These are phyloP conservation scores for Pythium monospermum DNA, from an alignment of 352 stramenopile species.

Conservation along the genomic window DNA sequence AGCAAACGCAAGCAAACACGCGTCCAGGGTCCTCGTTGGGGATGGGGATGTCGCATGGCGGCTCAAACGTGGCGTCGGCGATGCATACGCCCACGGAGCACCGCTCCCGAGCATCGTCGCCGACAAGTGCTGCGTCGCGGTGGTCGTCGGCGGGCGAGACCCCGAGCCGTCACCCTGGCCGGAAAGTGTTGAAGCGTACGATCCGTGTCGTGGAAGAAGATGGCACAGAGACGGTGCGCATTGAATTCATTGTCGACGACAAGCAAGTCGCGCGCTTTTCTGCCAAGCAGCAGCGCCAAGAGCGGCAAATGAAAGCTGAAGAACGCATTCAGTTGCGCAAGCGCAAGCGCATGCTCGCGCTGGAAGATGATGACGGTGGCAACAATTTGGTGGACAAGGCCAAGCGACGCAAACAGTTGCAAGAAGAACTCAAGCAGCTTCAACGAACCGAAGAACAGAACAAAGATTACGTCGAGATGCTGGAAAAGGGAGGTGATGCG, in stretches of 20 bases:
- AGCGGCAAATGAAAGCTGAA: constrained; percentile 65
- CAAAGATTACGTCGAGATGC: constrained; percentile 78
- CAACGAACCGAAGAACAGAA: constrained; percentile 80
- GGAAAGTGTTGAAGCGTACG: neutral
- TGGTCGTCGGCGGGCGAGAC: constrained; percentile 5
- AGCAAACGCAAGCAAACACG: constrained; percentile 15
- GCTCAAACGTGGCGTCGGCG: constrained; percentile 56
- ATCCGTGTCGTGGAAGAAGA: neutral
- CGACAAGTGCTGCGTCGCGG: constrained; percentile 33
- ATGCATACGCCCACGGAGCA: constrained; percentile 61
- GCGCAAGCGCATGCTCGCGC: constrained; percentile 69
- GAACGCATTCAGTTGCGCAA: constrained; percentile 74
- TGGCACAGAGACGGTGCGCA: neutral
- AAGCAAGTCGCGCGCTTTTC: constrained; percentile 60
- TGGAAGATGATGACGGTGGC: constrained; percentile 50
- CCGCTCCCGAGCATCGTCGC: constrained; percentile 61
- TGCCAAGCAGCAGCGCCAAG: constrained; percentile 68
- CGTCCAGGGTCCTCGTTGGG: constrained; percentile 19
- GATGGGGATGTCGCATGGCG: constrained; percentile 42
- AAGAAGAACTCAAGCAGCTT: constrained; percentile 83
- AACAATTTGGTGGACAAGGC: constrained; percentile 64
- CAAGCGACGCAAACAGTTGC: constrained; percentile 76
- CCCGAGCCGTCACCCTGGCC: constrained; percentile 20
- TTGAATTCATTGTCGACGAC: constrained; percentile 23
- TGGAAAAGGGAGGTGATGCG: constrained; percentile 68